Conservation (phyloP, 495 filamentous ascomycete species). For the Podospora anserina region DNA sequence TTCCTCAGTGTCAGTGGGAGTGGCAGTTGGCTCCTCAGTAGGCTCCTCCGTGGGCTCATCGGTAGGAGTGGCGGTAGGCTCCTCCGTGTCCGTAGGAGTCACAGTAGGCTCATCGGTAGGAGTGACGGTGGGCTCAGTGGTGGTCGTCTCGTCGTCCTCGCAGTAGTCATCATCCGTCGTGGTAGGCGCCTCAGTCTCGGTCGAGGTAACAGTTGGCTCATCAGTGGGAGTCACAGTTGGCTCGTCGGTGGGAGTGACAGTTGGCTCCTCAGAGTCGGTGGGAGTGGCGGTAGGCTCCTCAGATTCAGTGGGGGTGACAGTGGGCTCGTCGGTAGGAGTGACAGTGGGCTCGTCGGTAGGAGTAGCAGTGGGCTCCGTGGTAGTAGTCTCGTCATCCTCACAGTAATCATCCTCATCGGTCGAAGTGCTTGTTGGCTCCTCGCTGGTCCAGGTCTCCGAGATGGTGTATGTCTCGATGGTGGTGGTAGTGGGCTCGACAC, state of each 20-base stretch:
- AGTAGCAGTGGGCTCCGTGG: conserved; percentile 16
- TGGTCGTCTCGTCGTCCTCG: background rate
- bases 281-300: conserved; percentile 1
- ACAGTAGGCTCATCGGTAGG: background rate
- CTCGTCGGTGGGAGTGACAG: background rate
- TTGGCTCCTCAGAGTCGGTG: background rate
- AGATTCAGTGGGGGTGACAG: background rate
- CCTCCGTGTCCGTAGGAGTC: conserved; percentile 4
- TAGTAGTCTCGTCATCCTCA: conserved; percentile 12
- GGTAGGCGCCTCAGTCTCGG: conserved; percentile 1
- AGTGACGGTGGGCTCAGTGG: background rate
- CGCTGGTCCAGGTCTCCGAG: conserved; percentile 12
- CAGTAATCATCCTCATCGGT: conserved; percentile 5
- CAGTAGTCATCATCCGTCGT: background rate
- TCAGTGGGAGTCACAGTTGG: background rate
- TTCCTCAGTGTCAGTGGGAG: background rate
- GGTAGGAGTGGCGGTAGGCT: background rate
- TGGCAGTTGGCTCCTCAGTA: background rate
- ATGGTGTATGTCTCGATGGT: conserved; percentile 8
- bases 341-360: conserved; percentile 10
- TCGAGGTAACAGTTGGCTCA: background rate
- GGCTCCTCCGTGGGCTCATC: background rate
- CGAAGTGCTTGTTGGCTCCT: conserved; percentile 12
- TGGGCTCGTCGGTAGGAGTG: background rate
- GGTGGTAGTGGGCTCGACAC: conserved; percentile 19